A percentile compares a stretch with the other conserved stretches of the same genome.
Evolutionary conservation across 805 yeast genomes (phyloP).

Genomic region (Cyberlindnera mississippiensis): DNA sequence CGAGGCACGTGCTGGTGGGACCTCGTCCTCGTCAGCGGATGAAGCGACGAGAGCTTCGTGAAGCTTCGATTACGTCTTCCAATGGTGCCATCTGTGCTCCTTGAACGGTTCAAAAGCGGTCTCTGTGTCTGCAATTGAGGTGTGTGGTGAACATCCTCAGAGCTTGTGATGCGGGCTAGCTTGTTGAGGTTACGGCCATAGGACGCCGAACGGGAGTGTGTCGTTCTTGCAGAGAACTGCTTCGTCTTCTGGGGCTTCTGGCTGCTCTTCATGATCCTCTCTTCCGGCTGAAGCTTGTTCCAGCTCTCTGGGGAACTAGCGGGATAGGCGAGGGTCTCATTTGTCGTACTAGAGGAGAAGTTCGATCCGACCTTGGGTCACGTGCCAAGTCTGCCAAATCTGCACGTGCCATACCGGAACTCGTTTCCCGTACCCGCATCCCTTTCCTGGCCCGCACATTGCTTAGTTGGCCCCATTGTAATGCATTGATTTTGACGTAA

Average conservation of each 20-base stretch:
- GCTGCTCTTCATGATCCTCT: constrained; percentile 3
- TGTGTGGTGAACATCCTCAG: constrained; percentile 15
- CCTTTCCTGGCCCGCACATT: too few relatives aligned
- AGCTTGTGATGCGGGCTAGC: constrained; percentile 20
- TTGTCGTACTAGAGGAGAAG: too few relatives aligned
- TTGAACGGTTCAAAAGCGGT: constrained; percentile 24
- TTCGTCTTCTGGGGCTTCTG: constrained; percentile 18
- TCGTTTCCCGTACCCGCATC: too few relatives aligned
- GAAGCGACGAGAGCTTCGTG: constrained; percentile 22
- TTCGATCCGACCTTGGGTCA: too few relatives aligned
- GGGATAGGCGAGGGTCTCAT: too few relatives aligned
- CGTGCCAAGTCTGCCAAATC: too few relatives aligned
- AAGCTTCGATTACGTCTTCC: constrained; percentile 19
- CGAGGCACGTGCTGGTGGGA: constrained; percentile 19
- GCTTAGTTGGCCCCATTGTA: too few relatives aligned
- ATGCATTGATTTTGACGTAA: too few relatives aligned
- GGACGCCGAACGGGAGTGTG: constrained; percentile 26
- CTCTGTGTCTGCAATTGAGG: constrained; percentile 5
- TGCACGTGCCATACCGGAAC: too few relatives aligned
- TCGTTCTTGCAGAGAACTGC: constrained; percentile 21
- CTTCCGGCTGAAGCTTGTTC: too few relatives aligned
- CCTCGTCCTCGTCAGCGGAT: constrained; percentile 22
- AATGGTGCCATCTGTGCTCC: constrained; percentile 21
- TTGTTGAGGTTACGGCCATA: constrained; percentile 26
- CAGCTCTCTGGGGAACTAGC: too few relatives aligned